Base-by-base conservation (phyloP, 805 yeast species). In the Ogataea pilisensis region DNA sequence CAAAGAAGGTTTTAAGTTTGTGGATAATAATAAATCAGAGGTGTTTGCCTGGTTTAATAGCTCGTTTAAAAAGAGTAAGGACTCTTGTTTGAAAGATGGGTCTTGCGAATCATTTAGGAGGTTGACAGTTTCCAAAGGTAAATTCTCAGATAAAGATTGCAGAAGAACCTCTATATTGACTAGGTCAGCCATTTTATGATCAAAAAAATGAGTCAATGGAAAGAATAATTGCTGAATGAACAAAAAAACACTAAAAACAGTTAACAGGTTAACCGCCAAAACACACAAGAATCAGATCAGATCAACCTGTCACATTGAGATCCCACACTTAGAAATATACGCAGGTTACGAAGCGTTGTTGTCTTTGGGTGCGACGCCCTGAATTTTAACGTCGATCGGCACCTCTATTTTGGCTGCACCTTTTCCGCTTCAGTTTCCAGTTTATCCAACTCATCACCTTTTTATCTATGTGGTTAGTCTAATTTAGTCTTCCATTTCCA, bases 31-130 rank as follows among this genome's bases (percentile, higher is more conserved):
- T 21, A 50, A 32, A 7, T 56, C 80, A 44, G 56, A 71, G 42
- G 60, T 69, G 26, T 77, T 76, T 33, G 75, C 50, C 39, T 51
- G 54, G 29, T 54, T 43, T 22, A 81, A 60, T 9, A 78, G 55
- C 2, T 58, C 63, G 27, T 60, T 54, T 13, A 75, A 47, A 35
- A 60, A 64, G 9, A 49, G 43, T 19, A 69, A 43, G 4, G 70
- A 56, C 21, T 64, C 62, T 4, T 64, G 60, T 29, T 60, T 61
- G 32, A 74, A 64, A 19, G 44, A 35, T 5, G 22, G 18, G 9
- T 29, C 36, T 22, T 22, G 26, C 7, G 26, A 22, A 19, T 26
- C 17, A 19, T 63, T 66, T 36, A 69, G 37, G 3, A 61, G 38
- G 3, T 38, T 30, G 0, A 38, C 22, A 3, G 59, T 54, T 12